Percentiles rank a stretch among this genome's conserved stretches.
Evolutionary conservation across 2,329 filamentous ascomycete genomes (phyloP).

Genomic region (Aspergillus pseudotamarii): DNA sequence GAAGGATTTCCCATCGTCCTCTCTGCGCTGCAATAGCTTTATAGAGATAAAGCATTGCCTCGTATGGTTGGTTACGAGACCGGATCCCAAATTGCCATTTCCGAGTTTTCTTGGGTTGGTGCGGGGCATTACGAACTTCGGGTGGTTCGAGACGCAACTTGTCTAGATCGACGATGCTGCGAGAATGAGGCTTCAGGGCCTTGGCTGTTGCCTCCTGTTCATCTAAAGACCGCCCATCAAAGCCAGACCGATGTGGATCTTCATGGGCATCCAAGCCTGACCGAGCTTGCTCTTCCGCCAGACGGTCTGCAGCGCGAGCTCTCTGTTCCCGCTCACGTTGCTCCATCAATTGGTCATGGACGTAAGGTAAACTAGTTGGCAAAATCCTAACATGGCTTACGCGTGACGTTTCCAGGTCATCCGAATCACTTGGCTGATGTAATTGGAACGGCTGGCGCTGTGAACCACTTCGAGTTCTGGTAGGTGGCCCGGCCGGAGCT

Average conservation of each 20-base stretch:
- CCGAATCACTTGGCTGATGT: conserved; percentile 27
- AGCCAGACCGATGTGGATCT: conserved; percentile 23
- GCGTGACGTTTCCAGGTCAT: conserved; percentile 54
- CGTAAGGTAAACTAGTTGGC: conserved; percentile 85
- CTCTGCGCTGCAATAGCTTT: conserved; percentile 85
- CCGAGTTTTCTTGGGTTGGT: conserved; percentile 66
- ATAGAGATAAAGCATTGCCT: conserved; percentile 94
- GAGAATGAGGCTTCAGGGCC: conserved; percentile 81
- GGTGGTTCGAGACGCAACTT: conserved; percentile 59
- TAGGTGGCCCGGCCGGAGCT: conserved; percentile 21
- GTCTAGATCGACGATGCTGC: conserved; percentile 70
- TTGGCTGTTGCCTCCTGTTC: conserved; percentile 81
- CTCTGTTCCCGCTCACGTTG: conserved; percentile 40
- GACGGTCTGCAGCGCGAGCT: conserved; percentile 33
- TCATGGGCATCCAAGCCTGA: conserved; percentile 20
- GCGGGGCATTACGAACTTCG: conserved; percentile 48
- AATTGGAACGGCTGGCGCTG: conserved; percentile 29
- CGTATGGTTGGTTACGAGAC: conserved; percentile 88
- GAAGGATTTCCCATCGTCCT: conserved; percentile 76
- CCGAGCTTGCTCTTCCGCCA: conserved; percentile 47
- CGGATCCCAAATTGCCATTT: conserved; percentile 99
- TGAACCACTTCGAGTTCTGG: conserved; percentile 29
- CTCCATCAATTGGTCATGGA: conserved; percentile 89
- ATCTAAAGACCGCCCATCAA: conserved; percentile 51
- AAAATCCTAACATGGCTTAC: conserved; percentile 88